Percentiles rank a stretch among this genome's conserved stretches.
phyloP scores from a whole-genome alignment of 2,329 filamentous ascomycete genomes.

The Fonsecaea multimorphosa region DNA sequence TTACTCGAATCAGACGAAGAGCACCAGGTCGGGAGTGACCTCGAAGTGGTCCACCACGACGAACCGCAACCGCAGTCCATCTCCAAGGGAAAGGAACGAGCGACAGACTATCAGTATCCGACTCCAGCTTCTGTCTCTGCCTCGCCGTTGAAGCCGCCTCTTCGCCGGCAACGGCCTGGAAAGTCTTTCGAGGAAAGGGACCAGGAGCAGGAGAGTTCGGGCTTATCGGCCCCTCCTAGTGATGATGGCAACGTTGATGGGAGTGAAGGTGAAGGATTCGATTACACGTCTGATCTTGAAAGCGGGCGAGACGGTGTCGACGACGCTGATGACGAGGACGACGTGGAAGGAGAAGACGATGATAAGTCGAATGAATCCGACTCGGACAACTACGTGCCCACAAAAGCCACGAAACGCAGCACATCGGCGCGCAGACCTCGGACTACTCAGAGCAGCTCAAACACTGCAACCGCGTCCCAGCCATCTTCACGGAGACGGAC shows the following conservation, averaged over 20 bases:
- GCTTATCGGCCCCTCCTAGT: constrained; percentile 7
- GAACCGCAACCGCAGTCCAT: constrained; percentile 5
- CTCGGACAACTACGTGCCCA: constrained; percentile 22
- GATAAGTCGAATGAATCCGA: not conserved
- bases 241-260: not conserved
- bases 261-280: not conserved
- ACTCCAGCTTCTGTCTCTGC: constrained; percentile 30
- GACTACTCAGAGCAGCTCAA: not conserved
- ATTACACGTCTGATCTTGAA: not conserved
- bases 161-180: constrained; percentile 11
- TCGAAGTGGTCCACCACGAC: constrained; percentile 50
- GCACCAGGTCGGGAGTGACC: constrained; percentile 26
- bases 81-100: constrained; percentile 23
- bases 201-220: constrained; percentile 20
- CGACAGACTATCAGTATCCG: constrained; percentile 26
- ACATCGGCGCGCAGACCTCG: not conserved
- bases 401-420: not conserved
- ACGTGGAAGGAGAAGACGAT: constrained; percentile 16
- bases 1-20: constrained; percentile 43
- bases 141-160: constrained; percentile 19
- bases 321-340: constrained; percentile 6
- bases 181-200: constrained; percentile 21
- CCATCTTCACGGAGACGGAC: not conserved
- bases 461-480: not conserved
- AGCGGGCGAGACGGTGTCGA: not conserved